Evolutionary conservation across 1,139 yeast genomes (phyloP).

Genomic region (Pichia sp.): DNA sequence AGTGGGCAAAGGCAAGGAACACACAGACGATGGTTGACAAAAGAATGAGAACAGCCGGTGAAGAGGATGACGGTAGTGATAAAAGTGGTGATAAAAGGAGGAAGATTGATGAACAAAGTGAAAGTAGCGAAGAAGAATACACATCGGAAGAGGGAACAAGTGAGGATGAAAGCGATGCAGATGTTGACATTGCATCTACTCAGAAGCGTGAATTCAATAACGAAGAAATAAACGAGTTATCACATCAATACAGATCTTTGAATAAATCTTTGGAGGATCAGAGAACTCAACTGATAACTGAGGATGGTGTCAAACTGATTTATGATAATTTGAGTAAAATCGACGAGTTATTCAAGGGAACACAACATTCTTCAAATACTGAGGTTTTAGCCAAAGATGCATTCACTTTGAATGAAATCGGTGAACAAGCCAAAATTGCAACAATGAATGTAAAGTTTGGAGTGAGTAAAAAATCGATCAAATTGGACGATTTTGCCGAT

Average conservation of each 20-base stretch:
- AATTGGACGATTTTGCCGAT: conserved; percentile 37
- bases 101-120: background rate
- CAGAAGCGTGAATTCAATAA: conserved; percentile 14
- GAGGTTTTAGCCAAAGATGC: conserved; percentile 39
- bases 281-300: conserved; percentile 32
- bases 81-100: background rate
- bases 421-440: conserved; percentile 42
- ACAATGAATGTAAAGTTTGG: conserved; percentile 53
- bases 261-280: conserved; percentile 28
- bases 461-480: conserved; percentile 40
- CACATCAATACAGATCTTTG: conserved; percentile 27
- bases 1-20: no score
- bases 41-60: background rate
- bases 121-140: conserved; percentile 3
- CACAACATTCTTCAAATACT: conserved; percentile 25
- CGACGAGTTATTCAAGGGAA: conserved; percentile 30
- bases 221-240: conserved; percentile 24
- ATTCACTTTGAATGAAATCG: conserved; percentile 33
- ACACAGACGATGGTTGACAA: background rate
- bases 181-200: conserved; percentile 7
- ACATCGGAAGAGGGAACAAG: conserved; percentile 5
- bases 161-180: conserved; percentile 13
- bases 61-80: background rate
- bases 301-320: conserved; percentile 34
- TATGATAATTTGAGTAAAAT: conserved; percentile 27